A percentile compares a stretch with the other conserved stretches of the same genome.
Conservation (phyloP, 345 rosid genomes). For the Crucihimalaya himalaica region DNA sequence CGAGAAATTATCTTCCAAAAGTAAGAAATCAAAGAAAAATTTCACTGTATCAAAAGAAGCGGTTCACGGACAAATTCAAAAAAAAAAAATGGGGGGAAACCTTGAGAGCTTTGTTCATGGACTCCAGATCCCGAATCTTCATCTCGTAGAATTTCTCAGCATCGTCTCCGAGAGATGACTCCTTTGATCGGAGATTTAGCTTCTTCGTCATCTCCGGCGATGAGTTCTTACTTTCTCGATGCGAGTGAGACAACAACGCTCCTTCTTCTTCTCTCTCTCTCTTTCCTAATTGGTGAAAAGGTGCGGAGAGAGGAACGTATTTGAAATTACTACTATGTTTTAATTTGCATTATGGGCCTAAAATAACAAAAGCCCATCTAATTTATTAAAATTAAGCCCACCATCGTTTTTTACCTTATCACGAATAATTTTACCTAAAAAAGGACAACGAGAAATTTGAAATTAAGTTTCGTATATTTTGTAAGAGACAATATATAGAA, state of each 20-base stretch:
- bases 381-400: neutral
- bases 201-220: slow-evolving; percentile 52
- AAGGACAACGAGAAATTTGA: no score
- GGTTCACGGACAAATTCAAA: neutral
- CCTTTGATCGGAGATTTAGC: slow-evolving; percentile 62
- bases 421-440: no score
- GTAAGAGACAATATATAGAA: no score
- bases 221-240: neutral
- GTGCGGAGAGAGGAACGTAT: neutral
- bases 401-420: no score
- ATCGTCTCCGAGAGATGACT: slow-evolving; percentile 40
- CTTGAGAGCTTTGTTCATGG: slow-evolving; percentile 54
- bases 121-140: slow-evolving; percentile 67
- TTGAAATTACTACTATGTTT: neutral
- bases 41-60: neutral
- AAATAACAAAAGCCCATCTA: neutral
- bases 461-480: no score
- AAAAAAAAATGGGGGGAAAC: slow-evolving; percentile 1
- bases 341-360: neutral
- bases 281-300: neutral
- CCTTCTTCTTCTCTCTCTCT: slow-evolving; percentile 1
- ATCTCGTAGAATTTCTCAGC: slow-evolving; percentile 41
- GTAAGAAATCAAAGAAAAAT: neutral
- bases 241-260: slow-evolving; percentile 6
- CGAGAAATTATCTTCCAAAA: neutral